Evolutionary conservation across 2,329 filamentous ascomycete species (phyloP).

Genomic region (Aspergillus bombycis): DNA sequence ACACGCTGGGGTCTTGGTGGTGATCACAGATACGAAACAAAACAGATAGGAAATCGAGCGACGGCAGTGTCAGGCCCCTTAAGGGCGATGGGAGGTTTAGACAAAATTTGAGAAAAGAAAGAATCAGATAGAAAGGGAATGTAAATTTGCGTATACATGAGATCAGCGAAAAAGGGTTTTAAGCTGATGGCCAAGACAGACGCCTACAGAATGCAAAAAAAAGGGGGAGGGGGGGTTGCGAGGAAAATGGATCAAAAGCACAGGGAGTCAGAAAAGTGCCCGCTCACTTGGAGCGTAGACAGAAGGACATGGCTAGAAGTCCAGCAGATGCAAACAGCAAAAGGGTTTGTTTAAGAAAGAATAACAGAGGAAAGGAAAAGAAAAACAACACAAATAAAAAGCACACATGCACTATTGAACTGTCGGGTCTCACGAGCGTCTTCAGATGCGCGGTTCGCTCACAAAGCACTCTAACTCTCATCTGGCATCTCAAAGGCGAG

Average conservation of each 20-base stretch:
- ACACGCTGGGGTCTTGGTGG: conserved; percentile 17
- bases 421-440: not conserved
- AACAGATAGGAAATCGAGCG: conserved; percentile 17
- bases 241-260: conserved; percentile 28
- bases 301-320: conserved; percentile 11
- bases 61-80: conserved; percentile 21
- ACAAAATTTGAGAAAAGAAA: conserved; percentile 13
- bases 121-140: conserved; percentile 24
- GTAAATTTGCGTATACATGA: conserved; percentile 34
- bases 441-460: not conserved
- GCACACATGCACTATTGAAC: conserved; percentile 8
- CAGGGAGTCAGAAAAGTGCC: conserved; percentile 24
- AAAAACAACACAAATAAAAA: not conserved
- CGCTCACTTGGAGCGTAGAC: conserved; percentile 32
- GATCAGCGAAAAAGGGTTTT: conserved; percentile 31
- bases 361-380: conserved; percentile 4
- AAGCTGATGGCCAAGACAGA: conserved; percentile 38
- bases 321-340: not conserved
- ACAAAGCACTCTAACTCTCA: not conserved
- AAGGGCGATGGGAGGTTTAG: conserved; percentile 15
- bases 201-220: conserved; percentile 43
- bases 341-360: conserved; percentile 11
- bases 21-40: conserved; percentile 18
- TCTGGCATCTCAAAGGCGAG: not conserved
- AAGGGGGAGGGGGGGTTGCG: conserved; percentile 15